phyloP scores from a whole-genome alignment of 192 early-diverging fungal species.

The Rhizophagus sp. region DNA sequence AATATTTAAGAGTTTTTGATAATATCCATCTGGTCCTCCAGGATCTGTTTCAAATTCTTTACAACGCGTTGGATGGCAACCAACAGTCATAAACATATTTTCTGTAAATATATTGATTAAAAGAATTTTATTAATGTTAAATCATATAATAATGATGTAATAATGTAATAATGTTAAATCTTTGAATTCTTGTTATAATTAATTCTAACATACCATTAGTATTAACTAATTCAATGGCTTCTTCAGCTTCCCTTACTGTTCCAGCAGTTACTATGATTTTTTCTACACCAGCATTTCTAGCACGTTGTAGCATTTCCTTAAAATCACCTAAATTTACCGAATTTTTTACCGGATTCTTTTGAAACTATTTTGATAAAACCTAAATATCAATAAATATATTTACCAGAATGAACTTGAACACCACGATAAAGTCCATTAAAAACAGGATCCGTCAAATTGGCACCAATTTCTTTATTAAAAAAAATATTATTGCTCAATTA shows the following conservation, averaged over 20 bases:
- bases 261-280: constrained; percentile 86
- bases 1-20: constrained; percentile 49
- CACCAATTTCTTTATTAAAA: constrained; percentile 73
- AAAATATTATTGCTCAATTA: not conserved
- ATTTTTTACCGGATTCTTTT: not conserved
- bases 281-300: constrained; percentile 64
- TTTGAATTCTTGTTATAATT: not conserved
- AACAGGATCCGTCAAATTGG: constrained; percentile 87
- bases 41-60: constrained; percentile 62
- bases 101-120: constrained; percentile 24
- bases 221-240: constrained; percentile 61
- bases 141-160: too few relatives aligned
- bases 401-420: constrained; percentile 70
- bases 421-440: constrained; percentile 82
- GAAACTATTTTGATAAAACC: not conserved
- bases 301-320: constrained; percentile 61
- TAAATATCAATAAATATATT: not conserved
- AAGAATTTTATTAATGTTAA: not conserved
- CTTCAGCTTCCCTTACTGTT: constrained; percentile 56
- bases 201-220: constrained; percentile 40
- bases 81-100: constrained; percentile 71
- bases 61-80: constrained; percentile 85
- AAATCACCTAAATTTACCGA: constrained; percentile 57
- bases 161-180: not conserved
- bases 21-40: constrained; percentile 67